Evolutionary conservation across 345 rosid species (phyloP), one percentile per base, ranked within the genome.

Genomic region (Dipteronia sinensis): DNA sequence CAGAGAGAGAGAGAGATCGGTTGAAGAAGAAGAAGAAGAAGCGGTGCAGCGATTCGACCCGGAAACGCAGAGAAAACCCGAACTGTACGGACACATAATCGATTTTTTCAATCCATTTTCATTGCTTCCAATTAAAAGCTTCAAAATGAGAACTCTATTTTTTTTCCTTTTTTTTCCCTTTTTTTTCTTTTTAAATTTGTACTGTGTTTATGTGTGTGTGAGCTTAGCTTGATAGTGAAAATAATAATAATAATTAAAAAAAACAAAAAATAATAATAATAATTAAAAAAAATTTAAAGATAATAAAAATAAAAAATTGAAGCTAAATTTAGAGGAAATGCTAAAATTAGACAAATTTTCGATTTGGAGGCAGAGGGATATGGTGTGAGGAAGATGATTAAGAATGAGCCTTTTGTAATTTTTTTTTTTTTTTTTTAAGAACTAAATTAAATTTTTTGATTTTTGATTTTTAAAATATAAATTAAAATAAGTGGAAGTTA

Each of bases 321-420:
- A 34, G 22, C 67, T n/a, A 34, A 70, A 65, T 72, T 38, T 67
- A 10, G 72, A 65, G 68, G 25, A 73, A 25, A 71, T 70, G 29
- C 62, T 34, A 63, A 70, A 71, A 13, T 56, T 70, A 66, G 74
- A 71, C 64, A 80, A 65, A 8, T 42, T 77, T 63, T 53, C 10
- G 71, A 76, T 44, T 68, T 53, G 78, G 76, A 55, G 55, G 61
- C 46, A 40, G 79, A 82, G 77, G 78, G 67, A 82, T 38, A 74
- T 55, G 87, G 81, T 80, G 73, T 63, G 73, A 34, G 75, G 83
- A 66, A 13, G 81, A 75, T 72, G 81, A 77, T 44, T 77, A 78
- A 65, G 66, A 79, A 72, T 51, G 76, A 66, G 78, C 80, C 78
- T 68, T 78, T 81, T 67, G 40, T 31, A 4, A 12, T 25, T 78